Conservation (phyloP, 345 rosid genomes). For the Hibiscus trionum region DNA sequence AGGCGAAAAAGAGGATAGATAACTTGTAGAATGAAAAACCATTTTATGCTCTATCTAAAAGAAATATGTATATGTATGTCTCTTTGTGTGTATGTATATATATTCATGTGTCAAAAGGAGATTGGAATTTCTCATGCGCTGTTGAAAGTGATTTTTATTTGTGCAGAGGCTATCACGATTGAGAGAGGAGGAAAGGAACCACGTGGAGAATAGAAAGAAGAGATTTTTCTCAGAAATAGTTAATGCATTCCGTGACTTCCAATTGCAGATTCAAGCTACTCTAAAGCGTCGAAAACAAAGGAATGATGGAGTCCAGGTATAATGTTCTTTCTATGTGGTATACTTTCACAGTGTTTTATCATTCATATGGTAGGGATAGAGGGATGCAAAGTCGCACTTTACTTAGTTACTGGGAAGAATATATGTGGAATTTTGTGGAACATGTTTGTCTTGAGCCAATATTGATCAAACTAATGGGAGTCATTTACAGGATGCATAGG, state of each 20-base stretch:
- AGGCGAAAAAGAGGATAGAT: neutral
- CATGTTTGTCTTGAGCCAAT: neutral
- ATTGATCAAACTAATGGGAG: neutral
- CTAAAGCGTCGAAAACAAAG: slow-evolving; percentile 92
- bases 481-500: neutral
- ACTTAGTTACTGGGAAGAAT: neutral
- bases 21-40: neutral
- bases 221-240: slow-evolving; percentile 83
- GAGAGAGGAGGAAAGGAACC: slow-evolving; percentile 81
- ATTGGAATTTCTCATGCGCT: slow-evolving; percentile 8
- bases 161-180: slow-evolving; percentile 79
- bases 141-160: slow-evolving; percentile 17
- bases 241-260: slow-evolving; percentile 88
- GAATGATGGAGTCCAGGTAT: slow-evolving; percentile 87
- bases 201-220: slow-evolving; percentile 68
- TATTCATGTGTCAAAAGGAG: neutral
- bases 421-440: neutral
- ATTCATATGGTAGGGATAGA: neutral
- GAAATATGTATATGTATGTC: neutral
- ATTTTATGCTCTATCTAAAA: neutral
- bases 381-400: neutral
- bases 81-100: neutral
- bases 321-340: slow-evolving; percentile 5
- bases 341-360: neutral
- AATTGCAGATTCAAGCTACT: slow-evolving; percentile 69